phyloP scores from a whole-genome alignment of 345 rosid genomes.

The Euphorbia lathyris region DNA sequence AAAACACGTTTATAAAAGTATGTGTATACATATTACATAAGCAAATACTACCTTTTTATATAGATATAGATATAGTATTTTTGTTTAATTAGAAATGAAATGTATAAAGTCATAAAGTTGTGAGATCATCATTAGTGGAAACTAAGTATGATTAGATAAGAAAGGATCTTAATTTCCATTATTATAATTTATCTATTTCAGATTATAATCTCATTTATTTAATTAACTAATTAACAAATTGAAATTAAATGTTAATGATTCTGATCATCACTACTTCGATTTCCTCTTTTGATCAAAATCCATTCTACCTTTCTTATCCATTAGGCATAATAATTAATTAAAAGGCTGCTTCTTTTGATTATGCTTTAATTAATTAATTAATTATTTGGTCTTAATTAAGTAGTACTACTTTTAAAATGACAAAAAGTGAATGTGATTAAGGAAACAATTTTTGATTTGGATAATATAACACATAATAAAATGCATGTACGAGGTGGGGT shows the following conservation, averaged over 20 bases:
- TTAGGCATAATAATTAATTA: no score
- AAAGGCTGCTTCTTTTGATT: no score
- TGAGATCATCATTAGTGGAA: slow-evolving; percentile 1
- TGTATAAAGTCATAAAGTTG: not conserved
- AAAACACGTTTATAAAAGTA: no score
- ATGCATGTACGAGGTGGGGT: no score
- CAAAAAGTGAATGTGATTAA: no score
- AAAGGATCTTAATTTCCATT: not conserved
- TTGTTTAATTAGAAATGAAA: not conserved
- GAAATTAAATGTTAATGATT: not conserved
- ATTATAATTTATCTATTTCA: not conserved
- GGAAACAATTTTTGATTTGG: no score
- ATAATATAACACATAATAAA: no score
- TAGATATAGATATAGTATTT: not conserved
- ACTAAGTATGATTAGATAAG: slow-evolving; percentile 3
- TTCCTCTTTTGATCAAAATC: not conserved
- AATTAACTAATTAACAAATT: not conserved
- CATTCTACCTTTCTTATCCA: not conserved
- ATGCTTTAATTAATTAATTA: no score
- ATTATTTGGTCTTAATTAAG: no score
- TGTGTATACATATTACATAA: not conserved
- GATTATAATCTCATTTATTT: not conserved
- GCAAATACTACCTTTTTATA: not conserved
- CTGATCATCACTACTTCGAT: not conserved
- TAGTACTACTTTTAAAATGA: no score